These are phyloP conservation scores for Deinandra increscens DNA, from an alignment of 129 eudicot genomes.

Conservation along the genomic window DNA sequence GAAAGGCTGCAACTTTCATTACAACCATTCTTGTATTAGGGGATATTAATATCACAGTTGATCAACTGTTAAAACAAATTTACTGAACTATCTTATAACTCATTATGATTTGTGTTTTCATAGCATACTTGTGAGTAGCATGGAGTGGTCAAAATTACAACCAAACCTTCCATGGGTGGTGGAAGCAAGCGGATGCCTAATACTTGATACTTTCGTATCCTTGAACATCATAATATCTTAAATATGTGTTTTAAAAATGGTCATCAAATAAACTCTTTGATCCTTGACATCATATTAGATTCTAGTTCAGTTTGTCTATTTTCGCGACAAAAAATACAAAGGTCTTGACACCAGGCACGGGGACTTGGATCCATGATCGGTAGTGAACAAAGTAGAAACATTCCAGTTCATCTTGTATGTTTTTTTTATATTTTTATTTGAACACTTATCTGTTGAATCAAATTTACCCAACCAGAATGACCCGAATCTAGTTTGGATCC, in stretches of 20 bases:
- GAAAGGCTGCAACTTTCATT: neutral
- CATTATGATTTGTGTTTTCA: slow-evolving; percentile 9
- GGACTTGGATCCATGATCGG: slow-evolving; percentile 26
- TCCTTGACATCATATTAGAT: slow-evolving; percentile 56
- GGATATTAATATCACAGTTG: neutral
- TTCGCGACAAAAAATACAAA: slow-evolving; percentile 31
- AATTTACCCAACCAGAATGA: too few species aligned
- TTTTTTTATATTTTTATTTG: too few species aligned
- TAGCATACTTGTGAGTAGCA: slow-evolving; percentile 81
- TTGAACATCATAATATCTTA: neutral
- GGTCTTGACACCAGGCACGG: slow-evolving; percentile 28
- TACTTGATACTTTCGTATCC: slow-evolving; percentile 91
- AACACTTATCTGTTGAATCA: too few species aligned
- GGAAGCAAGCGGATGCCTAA: slow-evolving; percentile 79
- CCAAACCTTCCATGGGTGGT: slow-evolving; percentile 91
- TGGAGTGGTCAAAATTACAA: slow-evolving; percentile 65
- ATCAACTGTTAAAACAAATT: neutral
- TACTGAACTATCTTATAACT: neutral
- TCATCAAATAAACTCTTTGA: neutral
- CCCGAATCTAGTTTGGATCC: too few species aligned
- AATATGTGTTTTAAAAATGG: neutral
- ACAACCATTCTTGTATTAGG: neutral
- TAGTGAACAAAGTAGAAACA: neutral
- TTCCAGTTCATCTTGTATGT: too few species aligned
- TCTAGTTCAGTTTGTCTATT: slow-evolving; percentile 61